phyloP scores from a whole-genome alignment of 2,329 filamentous ascomycete species.

The Aspergillus bombycis region DNA sequence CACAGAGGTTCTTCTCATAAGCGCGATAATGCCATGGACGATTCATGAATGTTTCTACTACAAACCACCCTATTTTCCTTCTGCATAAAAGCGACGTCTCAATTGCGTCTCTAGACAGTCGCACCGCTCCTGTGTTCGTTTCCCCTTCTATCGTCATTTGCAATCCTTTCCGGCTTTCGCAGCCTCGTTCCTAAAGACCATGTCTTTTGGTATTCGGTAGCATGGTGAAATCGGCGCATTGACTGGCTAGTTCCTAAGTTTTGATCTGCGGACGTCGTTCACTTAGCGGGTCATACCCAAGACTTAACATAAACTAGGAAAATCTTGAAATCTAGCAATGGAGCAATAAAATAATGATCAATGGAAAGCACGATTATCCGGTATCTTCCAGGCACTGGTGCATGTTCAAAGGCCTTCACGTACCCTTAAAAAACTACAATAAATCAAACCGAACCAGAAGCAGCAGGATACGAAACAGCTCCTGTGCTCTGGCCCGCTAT shows the following conservation, averaged over 20 bases:
- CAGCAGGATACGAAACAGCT: neutral
- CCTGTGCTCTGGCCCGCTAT: neutral
- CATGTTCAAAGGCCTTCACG: neutral
- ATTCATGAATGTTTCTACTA: slow-evolving; percentile 29
- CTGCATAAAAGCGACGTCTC: slow-evolving; percentile 17
- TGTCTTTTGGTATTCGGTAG: slow-evolving; percentile 13
- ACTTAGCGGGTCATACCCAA: neutral
- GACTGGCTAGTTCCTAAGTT: slow-evolving; percentile 8
- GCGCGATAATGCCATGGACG: slow-evolving; percentile 28
- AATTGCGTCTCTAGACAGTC: slow-evolving; percentile 3
- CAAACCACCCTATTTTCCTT: slow-evolving; percentile 13
- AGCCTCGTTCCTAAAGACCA: slow-evolving; percentile 6
- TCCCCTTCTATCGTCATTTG: neutral
- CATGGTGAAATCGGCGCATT: slow-evolving; percentile 15
- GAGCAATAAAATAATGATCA: neutral
- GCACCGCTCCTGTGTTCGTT: neutral
- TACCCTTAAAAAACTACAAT: neutral
- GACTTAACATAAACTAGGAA: neutral
- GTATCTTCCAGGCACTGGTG: neutral
- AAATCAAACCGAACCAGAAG: neutral
- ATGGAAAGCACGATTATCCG: neutral
- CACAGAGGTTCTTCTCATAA: slow-evolving; percentile 84
- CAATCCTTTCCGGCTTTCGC: neutral
- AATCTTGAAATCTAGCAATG: neutral
- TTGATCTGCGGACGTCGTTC: neutral